Evolutionary conservation across 176 grass and related monocot species (phyloP), one percentile per base, ranked within the genome.

Genomic region (Raddia distichophylla): DNA sequence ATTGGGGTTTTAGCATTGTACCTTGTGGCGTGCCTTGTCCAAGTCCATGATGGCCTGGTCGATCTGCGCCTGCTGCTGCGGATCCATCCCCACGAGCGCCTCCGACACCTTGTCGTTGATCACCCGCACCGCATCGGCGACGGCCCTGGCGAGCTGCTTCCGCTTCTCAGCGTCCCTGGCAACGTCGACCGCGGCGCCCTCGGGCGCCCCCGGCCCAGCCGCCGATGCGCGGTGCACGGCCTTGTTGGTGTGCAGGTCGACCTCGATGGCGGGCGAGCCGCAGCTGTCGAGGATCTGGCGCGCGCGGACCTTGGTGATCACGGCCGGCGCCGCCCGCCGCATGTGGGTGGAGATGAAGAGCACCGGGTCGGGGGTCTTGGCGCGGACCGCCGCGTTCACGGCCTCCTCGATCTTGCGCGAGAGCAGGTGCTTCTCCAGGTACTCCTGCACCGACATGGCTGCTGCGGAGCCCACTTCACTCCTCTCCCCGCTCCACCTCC

Each of bases 11-110:
- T 51, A n/a, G 12, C 52, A 52, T 45, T 65, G 67, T 76, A 79
- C 96, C 90, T 93, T 99, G 85, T 95, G 92, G 67, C 86, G 90
- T 20, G 88, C 90, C 79, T 95, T 99, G 89, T 99, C 93, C 87
- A 99, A 79, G 84, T 95, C 96, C 78, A 99, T 99, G 86, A 99
- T 91, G 71, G 96, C 93, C 85, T 95, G 96, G 88, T 99, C 96
- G 83, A 99, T 99, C 80, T 99, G 96, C 64, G 81, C 64, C 81
- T 99, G 96, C n/a, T 93, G 93, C 62, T 72, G 82, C 75, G 93
- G 96, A 84, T 99, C 96, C 96, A 99, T 95, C 57, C 96, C 96
- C 62, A 95, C 79, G 10, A 99, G 87, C 57, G 96, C 96, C 88
- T 93, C 93, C 48, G 96, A 99, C 14, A 99, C 92, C 87, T 95